Evolutionary conservation across 2,329 filamentous ascomycete genomes (phyloP), one percentile per base, ranked within the genome.

Genomic region (Claviceps sp.): DNA sequence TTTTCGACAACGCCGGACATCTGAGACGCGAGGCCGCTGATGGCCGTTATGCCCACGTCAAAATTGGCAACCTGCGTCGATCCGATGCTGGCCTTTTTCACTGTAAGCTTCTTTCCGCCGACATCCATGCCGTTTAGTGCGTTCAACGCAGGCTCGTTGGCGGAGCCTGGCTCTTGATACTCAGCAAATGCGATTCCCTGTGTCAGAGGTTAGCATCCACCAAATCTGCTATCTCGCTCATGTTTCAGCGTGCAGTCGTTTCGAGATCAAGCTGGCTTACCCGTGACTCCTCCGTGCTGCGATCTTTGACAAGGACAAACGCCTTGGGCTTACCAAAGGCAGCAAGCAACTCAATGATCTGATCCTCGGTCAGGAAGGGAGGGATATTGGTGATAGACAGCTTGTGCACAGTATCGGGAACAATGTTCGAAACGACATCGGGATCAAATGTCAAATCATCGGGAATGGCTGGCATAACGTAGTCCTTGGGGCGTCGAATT

Each of bases 121-220:
- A 98, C 80, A 57, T 93, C 87, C 84, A 98, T 95, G 37, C 86
- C 87, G 61, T 97, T 91, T 34, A 98, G 73, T 11, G 88, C 88
- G 59, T 96, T 87, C 14, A 97, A 84, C 13, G 93, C 93, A 54
- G 91, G 84, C 53, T 86, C 83, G 23, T 93, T 96, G 40, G 79
- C 78, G 17, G 58, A 54, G 8, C 76, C 65, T 7, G 88, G 78
- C 55, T 97, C 88, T 50, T 79, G 76, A 60, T 96, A 98, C 68
- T 98, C 94, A 69, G 88, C 95, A 72, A 98, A 98, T 0, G 91
- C 91, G 60, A 98, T 89, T 36, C 93, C 93, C 85, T 95, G 58
- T 36, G 40, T 29, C 16, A n/a, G 23, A 26, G 9, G 29, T 54
- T 39, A 51, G 50, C 40, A 47, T 22, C 20, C 47, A 26, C 9